These are phyloP conservation scores for Eucalyptus microcorys DNA, from an alignment of 345 rosid species.

Conservation along the genomic window DNA sequence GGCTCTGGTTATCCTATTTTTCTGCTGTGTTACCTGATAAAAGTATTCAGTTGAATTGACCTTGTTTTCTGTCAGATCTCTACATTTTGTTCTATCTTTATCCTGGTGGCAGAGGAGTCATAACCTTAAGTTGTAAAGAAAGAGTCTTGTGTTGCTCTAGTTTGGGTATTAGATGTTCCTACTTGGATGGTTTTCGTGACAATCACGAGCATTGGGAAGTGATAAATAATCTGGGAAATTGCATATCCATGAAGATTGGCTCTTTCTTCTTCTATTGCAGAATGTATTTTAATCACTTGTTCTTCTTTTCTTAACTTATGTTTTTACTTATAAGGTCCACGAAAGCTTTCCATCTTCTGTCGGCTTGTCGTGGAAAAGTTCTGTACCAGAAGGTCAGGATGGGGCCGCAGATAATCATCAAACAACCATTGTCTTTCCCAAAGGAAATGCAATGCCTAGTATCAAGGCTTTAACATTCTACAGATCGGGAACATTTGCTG, in stretches of 20 bases:
- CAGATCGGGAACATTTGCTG: conserved; percentile 65
- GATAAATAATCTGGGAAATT: background rate
- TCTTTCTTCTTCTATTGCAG: background rate
- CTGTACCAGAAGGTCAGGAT: conserved; percentile 50
- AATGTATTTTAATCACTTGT: background rate
- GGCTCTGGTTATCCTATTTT: background rate
- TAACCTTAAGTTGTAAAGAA: background rate
- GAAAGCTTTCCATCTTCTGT: conserved; percentile 85
- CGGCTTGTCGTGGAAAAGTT: conserved; percentile 76
- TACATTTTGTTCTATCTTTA: background rate
- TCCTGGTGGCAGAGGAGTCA: background rate
- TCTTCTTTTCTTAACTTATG: background rate
- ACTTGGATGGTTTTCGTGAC: background rate
- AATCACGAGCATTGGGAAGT: background rate
- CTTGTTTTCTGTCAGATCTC: background rate
- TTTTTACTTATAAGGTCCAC: conserved; percentile 39
- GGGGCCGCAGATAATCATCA: conserved; percentile 71
- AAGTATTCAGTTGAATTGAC: background rate
- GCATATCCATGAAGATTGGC: background rate
- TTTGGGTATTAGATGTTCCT: background rate
- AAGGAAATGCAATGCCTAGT: conserved; percentile 87
- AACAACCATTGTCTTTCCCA: conserved; percentile 72
- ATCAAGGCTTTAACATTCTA: conserved; percentile 79
- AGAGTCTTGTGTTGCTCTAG: background rate
- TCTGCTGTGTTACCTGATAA: background rate